A percentile compares a stretch with the other conserved stretches of the same genome.
These are phyloP conservation scores for Sonneratia caseolaris DNA, from an alignment of 345 rosid species.

Conservation along the genomic window DNA sequence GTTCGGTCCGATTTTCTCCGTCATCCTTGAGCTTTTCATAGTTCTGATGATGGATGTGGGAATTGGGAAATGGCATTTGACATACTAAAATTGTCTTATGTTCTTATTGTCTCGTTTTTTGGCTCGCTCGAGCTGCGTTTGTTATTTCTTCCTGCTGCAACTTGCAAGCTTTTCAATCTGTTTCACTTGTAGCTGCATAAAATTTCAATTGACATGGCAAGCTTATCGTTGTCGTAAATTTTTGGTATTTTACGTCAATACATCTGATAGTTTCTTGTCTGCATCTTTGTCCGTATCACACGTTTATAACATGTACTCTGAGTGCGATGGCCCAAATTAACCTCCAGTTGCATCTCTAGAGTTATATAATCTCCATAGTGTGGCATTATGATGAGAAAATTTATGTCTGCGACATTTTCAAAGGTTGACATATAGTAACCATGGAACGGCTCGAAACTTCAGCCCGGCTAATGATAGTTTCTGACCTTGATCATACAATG, in stretches of 20 bases:
- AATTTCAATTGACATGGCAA: background rate
- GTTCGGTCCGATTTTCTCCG: too few species aligned
- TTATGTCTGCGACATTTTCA: background rate
- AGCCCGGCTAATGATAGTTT: constrained; percentile 81
- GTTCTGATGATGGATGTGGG: background rate
- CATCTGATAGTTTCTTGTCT: too few species aligned
- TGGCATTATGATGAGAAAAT: background rate
- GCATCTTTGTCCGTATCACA: too few species aligned
- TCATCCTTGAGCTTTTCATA: constrained; percentile 41
- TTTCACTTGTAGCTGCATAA: background rate
- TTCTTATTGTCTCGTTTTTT: background rate
- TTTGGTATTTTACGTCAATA: background rate
- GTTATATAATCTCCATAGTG: background rate
- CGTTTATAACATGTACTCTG: too few species aligned
- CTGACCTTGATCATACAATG: constrained; percentile 97
- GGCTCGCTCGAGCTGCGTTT: background rate
- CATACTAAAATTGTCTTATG: background rate
- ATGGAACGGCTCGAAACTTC: constrained; percentile 65
- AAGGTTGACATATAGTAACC: constrained; percentile 5
- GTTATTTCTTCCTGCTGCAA: background rate
- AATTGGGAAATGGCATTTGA: background rate
- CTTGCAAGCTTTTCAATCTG: background rate
- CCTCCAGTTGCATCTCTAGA: background rate
- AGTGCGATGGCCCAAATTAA: background rate
- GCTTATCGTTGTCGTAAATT: too few species aligned